Evolutionary conservation across 2,329 filamentous ascomycete species (phyloP).

Genomic region (Neofusicoccum sp.): DNA sequence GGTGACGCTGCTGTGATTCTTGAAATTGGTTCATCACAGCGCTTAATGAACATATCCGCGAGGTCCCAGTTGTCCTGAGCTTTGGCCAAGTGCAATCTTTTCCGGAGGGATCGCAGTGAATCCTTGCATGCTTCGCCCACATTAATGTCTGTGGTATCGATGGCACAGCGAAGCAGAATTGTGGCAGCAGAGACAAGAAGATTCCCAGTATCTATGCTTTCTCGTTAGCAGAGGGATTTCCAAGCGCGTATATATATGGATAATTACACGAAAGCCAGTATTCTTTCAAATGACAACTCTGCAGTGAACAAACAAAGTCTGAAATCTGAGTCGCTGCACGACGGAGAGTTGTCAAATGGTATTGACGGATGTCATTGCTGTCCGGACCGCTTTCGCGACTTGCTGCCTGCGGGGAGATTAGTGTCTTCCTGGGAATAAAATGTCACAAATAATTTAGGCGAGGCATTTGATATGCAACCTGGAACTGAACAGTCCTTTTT

Average conservation of each 20-base stretch:
- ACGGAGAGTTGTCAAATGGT: conserved; percentile 43
- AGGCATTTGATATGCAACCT: too few relatives aligned
- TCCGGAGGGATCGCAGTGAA: not conserved
- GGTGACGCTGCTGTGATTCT: not conserved
- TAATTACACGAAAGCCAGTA: conserved; percentile 48
- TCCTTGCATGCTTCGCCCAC: not conserved
- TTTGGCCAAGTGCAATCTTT: not conserved
- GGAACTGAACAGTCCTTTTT: too few relatives aligned
- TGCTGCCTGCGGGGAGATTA: too few relatives aligned
- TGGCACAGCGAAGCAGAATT: conserved; percentile 50
- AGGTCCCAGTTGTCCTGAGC: conserved; percentile 12
- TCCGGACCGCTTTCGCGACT: conserved; percentile 24
- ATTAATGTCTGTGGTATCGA: conserved; percentile 48
- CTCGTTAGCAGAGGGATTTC: not conserved
- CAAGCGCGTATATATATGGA: too few relatives aligned
- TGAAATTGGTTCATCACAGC: conserved; percentile 10
- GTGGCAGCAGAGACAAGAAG: conserved; percentile 55
- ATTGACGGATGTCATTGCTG: conserved; percentile 24
- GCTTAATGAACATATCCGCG: conserved; percentile 14
- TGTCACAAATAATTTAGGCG: too few relatives aligned
- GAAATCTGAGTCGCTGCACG: conserved; percentile 51
- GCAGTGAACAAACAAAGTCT: conserved; percentile 49
- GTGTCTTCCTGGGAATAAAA: too few relatives aligned
- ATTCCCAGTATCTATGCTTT: conserved; percentile 46
- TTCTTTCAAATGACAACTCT: conserved; percentile 48